These are phyloP conservation scores for Cladophialophora exuberans DNA, from an alignment of 2,329 filamentous ascomycete genomes.

Conservation along the genomic window DNA sequence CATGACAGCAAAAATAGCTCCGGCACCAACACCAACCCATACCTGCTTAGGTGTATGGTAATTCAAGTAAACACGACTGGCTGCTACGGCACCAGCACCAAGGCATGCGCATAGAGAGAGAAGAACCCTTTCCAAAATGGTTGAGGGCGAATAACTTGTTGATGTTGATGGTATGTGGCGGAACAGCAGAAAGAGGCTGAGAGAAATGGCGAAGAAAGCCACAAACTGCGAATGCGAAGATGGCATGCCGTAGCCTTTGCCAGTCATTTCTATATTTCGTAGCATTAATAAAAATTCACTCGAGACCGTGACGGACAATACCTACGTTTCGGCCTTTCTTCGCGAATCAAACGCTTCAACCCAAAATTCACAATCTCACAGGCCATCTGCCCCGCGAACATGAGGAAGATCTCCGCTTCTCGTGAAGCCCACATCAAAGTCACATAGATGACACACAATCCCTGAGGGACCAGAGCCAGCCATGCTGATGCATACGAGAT, in stretches of 20 bases:
- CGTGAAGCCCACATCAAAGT: slow-evolving; percentile 89
- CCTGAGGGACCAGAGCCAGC: slow-evolving; percentile 92
- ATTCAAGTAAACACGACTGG: slow-evolving; percentile 84
- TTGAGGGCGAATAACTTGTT: slow-evolving; percentile 47
- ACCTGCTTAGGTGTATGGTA: slow-evolving; percentile 93
- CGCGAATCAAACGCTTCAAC: slow-evolving; percentile 88
- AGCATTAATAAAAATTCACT: not conserved
- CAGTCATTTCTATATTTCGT: slow-evolving; percentile 62
- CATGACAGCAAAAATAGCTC: slow-evolving; percentile 67
- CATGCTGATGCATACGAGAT: slow-evolving; percentile 88
- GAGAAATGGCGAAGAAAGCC: slow-evolving; percentile 83
- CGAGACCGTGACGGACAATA: slow-evolving; percentile 16
- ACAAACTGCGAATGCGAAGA: slow-evolving; percentile 94
- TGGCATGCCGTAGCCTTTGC: slow-evolving; percentile 98
- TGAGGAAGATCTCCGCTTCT: slow-evolving; percentile 84
- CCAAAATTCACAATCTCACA: slow-evolving; percentile 91
- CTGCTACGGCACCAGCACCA: slow-evolving; percentile 71
- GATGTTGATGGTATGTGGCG: slow-evolving; percentile 58
- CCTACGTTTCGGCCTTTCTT: slow-evolving; percentile 81
- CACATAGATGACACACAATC: slow-evolving; percentile 84
- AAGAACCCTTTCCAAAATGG: slow-evolving; percentile 59
- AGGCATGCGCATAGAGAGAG: slow-evolving; percentile 62
- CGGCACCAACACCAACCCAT: slow-evolving; percentile 73
- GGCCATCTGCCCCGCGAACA: slow-evolving; percentile 87
- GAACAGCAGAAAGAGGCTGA: slow-evolving; percentile 81